phyloP scores from a whole-genome alignment of 768 basidiomycete species.

The Suillus sp. region DNA sequence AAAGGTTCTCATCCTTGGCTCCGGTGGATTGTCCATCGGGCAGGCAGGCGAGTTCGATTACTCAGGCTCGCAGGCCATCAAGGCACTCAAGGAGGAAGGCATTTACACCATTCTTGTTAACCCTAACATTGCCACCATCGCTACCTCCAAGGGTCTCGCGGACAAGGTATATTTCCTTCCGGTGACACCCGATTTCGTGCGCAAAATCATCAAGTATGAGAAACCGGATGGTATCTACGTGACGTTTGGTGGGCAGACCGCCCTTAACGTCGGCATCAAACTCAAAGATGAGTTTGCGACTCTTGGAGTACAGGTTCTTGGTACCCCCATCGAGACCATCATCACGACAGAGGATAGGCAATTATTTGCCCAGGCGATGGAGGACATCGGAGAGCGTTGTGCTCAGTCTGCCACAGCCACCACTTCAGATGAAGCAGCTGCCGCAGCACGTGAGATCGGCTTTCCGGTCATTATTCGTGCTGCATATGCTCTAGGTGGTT shows the following conservation, averaged over 20 bases:
- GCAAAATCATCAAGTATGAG: slow-evolving; percentile 98
- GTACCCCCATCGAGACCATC: slow-evolving; percentile 96
- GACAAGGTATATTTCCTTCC: slow-evolving; percentile 99
- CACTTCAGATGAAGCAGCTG: slow-evolving; percentile 80
- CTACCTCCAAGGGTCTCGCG: slow-evolving; percentile 94
- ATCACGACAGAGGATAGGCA: slow-evolving; percentile 97
- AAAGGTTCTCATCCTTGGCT: slow-evolving; percentile 96
- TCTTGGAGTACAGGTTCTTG: slow-evolving; percentile 90
- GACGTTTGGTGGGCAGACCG: slow-evolving; percentile 98
- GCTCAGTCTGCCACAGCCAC: slow-evolving; percentile 89
- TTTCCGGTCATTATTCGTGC: slow-evolving; percentile 97
- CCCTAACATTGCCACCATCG: slow-evolving; percentile 99
- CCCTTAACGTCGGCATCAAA: slow-evolving; percentile 94
- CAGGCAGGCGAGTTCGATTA: slow-evolving; percentile 99
- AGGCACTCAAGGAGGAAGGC: slow-evolving; percentile 97
- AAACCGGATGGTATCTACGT: slow-evolving; percentile 99
- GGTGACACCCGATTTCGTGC: slow-evolving; percentile 96
- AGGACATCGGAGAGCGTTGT: slow-evolving; percentile 92
- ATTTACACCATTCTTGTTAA: slow-evolving; percentile 99
- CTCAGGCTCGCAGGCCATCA: slow-evolving; percentile 98
- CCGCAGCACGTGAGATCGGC: slow-evolving; percentile 82
- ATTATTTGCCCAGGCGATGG: slow-evolving; percentile 93
- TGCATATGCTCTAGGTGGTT: slow-evolving; percentile 93
- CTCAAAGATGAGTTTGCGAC: slow-evolving; percentile 94
- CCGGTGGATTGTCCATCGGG: slow-evolving; percentile 96